These are phyloP conservation scores for Breynia disticha DNA, from an alignment of 441 rosid species.

Conservation along the genomic window DNA sequence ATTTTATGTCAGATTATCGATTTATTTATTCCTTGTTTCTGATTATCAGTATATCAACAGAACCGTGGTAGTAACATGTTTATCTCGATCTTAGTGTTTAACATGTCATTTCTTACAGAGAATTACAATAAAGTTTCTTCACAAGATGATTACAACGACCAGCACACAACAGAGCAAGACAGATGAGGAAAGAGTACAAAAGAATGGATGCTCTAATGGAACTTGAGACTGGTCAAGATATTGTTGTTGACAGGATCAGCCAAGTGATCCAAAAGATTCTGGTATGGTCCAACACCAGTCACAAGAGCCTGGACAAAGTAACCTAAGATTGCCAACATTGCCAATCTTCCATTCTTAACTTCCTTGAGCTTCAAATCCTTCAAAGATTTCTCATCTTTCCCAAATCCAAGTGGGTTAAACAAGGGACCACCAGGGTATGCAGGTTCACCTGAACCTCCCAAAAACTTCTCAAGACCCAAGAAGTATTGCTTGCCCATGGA, in stretches of 20 bases:
- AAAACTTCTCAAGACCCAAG: constrained; percentile 74
- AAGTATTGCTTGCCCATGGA: constrained; percentile 90
- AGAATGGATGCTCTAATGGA: constrained; percentile 39
- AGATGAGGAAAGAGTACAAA: constrained; percentile 7
- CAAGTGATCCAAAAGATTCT: constrained; percentile 88
- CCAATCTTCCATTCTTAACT: constrained; percentile 85
- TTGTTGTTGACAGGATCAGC: constrained; percentile 94
- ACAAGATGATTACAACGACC: constrained; percentile 30
- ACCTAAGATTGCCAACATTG: constrained; percentile 80
- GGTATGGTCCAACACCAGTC: constrained; percentile 91
- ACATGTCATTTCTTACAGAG: constrained; percentile 25
- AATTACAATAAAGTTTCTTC: constrained; percentile 31
- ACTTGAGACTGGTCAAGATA: constrained; percentile 83
- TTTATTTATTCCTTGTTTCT: too few relatives aligned
- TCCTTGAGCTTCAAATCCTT: constrained; percentile 89
- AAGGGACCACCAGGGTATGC: constrained; percentile 91
- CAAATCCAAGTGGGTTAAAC: constrained; percentile 87
- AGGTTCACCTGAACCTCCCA: constrained; percentile 78
- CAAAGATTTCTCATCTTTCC: constrained; percentile 81
- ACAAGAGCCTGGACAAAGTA: constrained; percentile 71
- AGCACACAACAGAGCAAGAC: constrained; percentile 12
- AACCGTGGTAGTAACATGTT: too few relatives aligned
- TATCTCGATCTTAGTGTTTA: constrained; percentile 12
- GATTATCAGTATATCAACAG: not conserved
- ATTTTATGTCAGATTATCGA: too few relatives aligned